phyloP scores from a whole-genome alignment of 257 asterid genomes.

The Plectranthus barbatus region DNA sequence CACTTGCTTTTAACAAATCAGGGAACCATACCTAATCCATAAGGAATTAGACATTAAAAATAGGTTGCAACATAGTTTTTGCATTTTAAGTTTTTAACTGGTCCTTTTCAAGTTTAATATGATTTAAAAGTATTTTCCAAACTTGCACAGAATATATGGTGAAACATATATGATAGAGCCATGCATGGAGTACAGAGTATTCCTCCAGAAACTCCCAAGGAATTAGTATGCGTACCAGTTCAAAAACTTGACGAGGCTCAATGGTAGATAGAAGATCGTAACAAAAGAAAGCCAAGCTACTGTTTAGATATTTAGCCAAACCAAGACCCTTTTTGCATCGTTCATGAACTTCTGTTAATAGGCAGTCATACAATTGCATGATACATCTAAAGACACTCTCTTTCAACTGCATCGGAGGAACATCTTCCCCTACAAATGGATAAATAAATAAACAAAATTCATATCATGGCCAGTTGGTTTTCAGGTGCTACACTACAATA shows the following conservation, averaged over 20 bases:
- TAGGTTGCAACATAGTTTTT: background rate
- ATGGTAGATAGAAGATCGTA: constrained; percentile 86
- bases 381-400: constrained; percentile 97
- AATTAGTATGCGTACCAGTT: constrained; percentile 61
- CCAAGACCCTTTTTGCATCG: constrained; percentile 96
- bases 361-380: constrained; percentile 91
- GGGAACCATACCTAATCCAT: no score
- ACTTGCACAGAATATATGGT: background rate
- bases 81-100: background rate
- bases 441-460: background rate
- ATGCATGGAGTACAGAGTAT: background rate
- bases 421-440: constrained; percentile 63
- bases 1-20: no score
- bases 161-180: background rate
- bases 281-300: constrained; percentile 98
- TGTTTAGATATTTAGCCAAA: constrained; percentile 88
- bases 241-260: constrained; percentile 99
- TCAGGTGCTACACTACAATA: background rate
- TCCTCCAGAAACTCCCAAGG: constrained; percentile 6
- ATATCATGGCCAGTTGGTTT: background rate
- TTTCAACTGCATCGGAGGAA: constrained; percentile 97
- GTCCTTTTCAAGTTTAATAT: background rate
- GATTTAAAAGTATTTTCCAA: background rate
- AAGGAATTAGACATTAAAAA: background rate
- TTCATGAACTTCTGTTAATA: constrained; percentile 97